Percentiles rank a stretch among this genome's conserved stretches.
Conservation (phyloP, 768 basidiomycete genomes). For the Tulasnella sp. region DNA sequence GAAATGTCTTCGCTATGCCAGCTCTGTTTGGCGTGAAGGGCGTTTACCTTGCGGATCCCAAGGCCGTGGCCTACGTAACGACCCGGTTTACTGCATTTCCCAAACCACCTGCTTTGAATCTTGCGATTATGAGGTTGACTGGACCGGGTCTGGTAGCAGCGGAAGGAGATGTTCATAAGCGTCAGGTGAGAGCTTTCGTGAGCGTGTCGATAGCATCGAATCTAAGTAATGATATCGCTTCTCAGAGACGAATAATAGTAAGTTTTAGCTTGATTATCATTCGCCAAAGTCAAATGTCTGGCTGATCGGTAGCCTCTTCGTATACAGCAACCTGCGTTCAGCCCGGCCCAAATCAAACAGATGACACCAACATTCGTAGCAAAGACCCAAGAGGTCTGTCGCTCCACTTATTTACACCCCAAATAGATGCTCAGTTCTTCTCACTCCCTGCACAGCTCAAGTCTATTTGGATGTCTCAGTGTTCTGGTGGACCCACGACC, state of each 20-base stretch:
- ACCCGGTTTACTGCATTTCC: background rate
- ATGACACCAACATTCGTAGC: slow-evolving; percentile 50
- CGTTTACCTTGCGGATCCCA: background rate
- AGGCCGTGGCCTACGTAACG: background rate
- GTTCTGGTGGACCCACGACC: background rate
- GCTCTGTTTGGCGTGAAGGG: background rate
- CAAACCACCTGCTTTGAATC: background rate
- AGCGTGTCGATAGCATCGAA: background rate
- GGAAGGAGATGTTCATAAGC: slow-evolving; percentile 7
- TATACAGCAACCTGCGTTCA: slow-evolving; percentile 4
- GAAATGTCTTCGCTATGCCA: background rate
- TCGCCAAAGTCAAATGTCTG: background rate
- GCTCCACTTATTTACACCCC: background rate
- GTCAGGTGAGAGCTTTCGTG: background rate
- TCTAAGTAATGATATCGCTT: background rate
- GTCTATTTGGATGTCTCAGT: background rate
- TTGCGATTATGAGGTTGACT: background rate
- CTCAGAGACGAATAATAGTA: background rate
- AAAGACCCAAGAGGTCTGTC: slow-evolving; percentile 43
- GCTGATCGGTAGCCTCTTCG: background rate
- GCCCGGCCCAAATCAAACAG: slow-evolving; percentile 46
- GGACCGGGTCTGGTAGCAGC: background rate
- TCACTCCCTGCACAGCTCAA: background rate
- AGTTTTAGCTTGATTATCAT: background rate
- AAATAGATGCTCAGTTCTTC: background rate